Evolutionary conservation across 1,284 basidiomycete genomes (phyloP).

Genomic region (Moesziomyces sp.): DNA sequence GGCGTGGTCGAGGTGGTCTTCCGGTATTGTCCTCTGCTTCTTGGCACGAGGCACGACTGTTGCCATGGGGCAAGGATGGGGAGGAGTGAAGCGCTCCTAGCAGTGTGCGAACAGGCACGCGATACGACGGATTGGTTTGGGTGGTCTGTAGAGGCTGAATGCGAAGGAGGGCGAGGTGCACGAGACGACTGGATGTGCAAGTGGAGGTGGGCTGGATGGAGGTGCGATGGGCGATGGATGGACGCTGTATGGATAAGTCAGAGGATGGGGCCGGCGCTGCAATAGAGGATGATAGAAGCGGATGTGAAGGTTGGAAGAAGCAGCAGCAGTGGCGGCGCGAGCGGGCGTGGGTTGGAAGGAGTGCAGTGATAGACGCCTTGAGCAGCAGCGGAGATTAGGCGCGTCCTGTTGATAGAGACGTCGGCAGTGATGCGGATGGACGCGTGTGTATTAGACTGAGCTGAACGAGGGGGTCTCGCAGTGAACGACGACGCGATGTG

Average conservation of each 20-base stretch:
- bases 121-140: no score
- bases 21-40: conserved; percentile 49
- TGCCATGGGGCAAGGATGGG: conserved; percentile 27
- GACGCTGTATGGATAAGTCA: not conserved
- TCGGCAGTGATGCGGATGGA: no score
- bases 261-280: no score
- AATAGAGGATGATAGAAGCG: not conserved
- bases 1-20: conserved; percentile 30
- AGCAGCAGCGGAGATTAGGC: no score
- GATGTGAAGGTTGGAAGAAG: not conserved
- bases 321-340: no score
- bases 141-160: not conserved
- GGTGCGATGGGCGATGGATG: not conserved
- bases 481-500: no score
- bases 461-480: no score
- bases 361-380: no score
- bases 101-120: not conserved
- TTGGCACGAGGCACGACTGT: conserved; percentile 51
- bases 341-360: no score
- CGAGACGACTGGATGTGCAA: not conserved
- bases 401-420: no score
- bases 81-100: not conserved
- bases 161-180: not conserved
- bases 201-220: not conserved
- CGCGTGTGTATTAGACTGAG: no score